These are phyloP conservation scores for Cystofilobasidium macerans DNA, from an alignment of 768 basidiomycete genomes.

Conservation along the genomic window DNA sequence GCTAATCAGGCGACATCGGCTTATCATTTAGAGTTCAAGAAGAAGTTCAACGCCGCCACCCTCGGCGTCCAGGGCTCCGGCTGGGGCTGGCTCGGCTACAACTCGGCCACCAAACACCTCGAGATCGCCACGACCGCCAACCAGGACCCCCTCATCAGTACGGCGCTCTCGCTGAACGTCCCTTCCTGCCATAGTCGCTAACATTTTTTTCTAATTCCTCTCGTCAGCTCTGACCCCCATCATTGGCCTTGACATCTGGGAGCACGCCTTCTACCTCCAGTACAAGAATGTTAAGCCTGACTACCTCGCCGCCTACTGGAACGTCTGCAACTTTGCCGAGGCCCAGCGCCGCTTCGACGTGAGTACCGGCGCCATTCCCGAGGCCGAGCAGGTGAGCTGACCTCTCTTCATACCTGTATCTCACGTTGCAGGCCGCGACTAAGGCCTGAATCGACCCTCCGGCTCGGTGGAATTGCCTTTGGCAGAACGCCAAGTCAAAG, in stretches of 20 bases:
- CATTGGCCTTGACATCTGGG: slow-evolving; percentile 85
- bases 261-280: slow-evolving; percentile 70
- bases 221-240: slow-evolving; percentile 63
- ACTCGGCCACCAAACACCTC: slow-evolving; percentile 55
- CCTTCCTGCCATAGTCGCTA: neutral
- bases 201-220: neutral
- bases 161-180: slow-evolving; percentile 17
- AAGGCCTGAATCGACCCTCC: slow-evolving; percentile 19
- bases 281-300: slow-evolving; percentile 77
- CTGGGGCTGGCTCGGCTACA: slow-evolving; percentile 91
- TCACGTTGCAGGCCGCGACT: neutral
- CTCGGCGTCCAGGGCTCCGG: slow-evolving; percentile 83
- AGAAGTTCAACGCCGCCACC: slow-evolving; percentile 73
- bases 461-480: neutral
- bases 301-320: slow-evolving; percentile 90
- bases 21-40: slow-evolving; percentile 44
- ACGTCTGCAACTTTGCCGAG: slow-evolving; percentile 90
- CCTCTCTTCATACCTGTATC: neutral
- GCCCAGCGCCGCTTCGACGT: slow-evolving; percentile 58
- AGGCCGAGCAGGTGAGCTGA: slow-evolving; percentile 22
- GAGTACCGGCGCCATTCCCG: slow-evolving; percentile 5
- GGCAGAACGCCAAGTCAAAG: neutral
- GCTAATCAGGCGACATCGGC: neutral
- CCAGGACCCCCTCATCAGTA: slow-evolving; percentile 76
- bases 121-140: slow-evolving; percentile 89